phyloP scores from a whole-genome alignment of 2,329 filamentous ascomycete genomes.

The Ophiostoma novo-ulmi region DNA sequence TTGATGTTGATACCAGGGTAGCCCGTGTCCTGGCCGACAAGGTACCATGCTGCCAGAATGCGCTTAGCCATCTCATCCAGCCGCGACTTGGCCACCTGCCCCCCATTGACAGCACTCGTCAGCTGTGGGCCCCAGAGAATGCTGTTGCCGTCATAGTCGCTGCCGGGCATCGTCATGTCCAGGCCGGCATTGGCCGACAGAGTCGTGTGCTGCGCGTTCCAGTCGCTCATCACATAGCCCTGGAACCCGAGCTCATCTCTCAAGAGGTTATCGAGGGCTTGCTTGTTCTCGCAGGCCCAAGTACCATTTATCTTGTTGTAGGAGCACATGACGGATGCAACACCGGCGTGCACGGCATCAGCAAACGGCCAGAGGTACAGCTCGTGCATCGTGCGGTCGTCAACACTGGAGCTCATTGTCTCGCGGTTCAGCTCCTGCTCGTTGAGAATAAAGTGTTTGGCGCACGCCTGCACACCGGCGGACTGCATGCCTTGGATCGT shows the following conservation, averaged over 20 bases:
- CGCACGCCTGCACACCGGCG: slow-evolving; percentile 47
- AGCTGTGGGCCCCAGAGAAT: slow-evolving; percentile 54
- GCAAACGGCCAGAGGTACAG: slow-evolving; percentile 64
- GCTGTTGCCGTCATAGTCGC: slow-evolving; percentile 48
- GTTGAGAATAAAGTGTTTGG: slow-evolving; percentile 61
- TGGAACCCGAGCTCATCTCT: slow-evolving; percentile 72
- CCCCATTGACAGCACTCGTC: slow-evolving; percentile 50
- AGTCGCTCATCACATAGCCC: slow-evolving; percentile 57
- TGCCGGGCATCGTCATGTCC: slow-evolving; percentile 80
- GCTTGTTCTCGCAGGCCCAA: slow-evolving; percentile 61
- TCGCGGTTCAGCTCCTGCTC: slow-evolving; percentile 61
- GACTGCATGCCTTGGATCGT: slow-evolving; percentile 56
- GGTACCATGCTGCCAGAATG: slow-evolving; percentile 59
- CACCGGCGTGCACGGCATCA: slow-evolving; percentile 61
- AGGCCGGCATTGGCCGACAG: slow-evolving; percentile 59
- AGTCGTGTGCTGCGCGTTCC: slow-evolving; percentile 68
- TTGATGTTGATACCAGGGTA: slow-evolving; percentile 51
- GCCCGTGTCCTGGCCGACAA: slow-evolving; percentile 46
- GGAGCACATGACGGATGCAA: slow-evolving; percentile 65
- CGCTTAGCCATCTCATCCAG: slow-evolving; percentile 63
- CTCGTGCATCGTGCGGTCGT: slow-evolving; percentile 64
- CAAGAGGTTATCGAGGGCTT: slow-evolving; percentile 55
- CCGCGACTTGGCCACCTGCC: slow-evolving; percentile 53
- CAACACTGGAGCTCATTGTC: slow-evolving; percentile 52
- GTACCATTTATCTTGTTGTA: slow-evolving; percentile 68